These are phyloP conservation scores for Pterocarpus santalinus DNA, from an alignment of 306 rosid species.

Conservation along the genomic window DNA sequence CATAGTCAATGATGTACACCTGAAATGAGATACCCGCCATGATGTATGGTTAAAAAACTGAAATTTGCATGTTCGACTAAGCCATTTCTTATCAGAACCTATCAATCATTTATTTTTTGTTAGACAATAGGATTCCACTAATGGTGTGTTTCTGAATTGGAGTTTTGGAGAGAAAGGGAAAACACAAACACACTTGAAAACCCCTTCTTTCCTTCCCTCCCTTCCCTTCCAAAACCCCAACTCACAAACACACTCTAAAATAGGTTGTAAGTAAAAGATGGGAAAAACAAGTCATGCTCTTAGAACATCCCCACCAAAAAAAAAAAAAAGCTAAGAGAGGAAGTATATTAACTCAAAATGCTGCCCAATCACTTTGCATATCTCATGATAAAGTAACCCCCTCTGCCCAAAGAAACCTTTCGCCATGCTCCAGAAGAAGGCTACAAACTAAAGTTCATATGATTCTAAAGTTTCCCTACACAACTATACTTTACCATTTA, in stretches of 20 bases:
- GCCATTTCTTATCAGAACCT: conserved; percentile 39
- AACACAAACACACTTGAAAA: too few relatives aligned
- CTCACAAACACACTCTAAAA: background rate
- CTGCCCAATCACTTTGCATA: conserved; percentile 9
- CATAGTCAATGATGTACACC: conserved; percentile 95
- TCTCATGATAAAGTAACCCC: background rate
- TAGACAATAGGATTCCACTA: background rate
- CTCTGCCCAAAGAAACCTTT: background rate
- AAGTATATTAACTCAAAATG: background rate
- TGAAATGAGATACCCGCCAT: conserved; percentile 51
- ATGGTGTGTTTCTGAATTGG: too few relatives aligned
- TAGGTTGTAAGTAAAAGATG: conserved; percentile 31
- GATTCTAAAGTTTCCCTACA: conserved; percentile 28
- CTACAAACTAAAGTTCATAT: background rate
- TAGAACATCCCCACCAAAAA: background rate
- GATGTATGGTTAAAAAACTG: conserved; percentile 25
- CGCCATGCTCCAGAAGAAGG: conserved; percentile 11
- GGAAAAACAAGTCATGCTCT: conserved; percentile 21
- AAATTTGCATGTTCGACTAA: conserved; percentile 19
- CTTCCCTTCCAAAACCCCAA: background rate
- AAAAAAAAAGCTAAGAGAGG: background rate
- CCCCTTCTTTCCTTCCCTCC: too few relatives aligned
- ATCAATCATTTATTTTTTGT: background rate
- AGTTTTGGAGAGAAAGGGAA: too few relatives aligned
- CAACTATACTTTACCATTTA: conserved; percentile 25